phyloP scores from a whole-genome alignment of 257 asterid genomes.

The Leptodermis oblonga region DNA sequence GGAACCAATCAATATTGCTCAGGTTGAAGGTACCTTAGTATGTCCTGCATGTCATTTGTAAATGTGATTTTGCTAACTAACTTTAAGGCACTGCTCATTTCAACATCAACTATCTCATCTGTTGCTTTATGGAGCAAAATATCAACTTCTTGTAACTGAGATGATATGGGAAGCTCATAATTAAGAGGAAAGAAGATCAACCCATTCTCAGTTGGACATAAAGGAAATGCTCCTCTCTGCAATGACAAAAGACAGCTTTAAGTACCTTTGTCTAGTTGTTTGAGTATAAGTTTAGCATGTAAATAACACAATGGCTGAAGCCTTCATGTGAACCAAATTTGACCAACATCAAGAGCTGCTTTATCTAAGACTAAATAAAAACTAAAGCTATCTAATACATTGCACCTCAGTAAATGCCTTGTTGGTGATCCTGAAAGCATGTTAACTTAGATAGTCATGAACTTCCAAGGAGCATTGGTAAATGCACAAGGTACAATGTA shows the following conservation, averaged over 20 bases:
- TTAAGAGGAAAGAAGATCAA: conserved; percentile 76
- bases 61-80: conserved; percentile 40
- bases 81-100: conserved; percentile 58
- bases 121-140: conserved; percentile 93
- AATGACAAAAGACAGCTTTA: conserved; percentile 20
- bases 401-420: neutral
- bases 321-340: neutral
- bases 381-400: neutral
- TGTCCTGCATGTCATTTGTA: conserved; percentile 63
- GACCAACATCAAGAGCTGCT: neutral
- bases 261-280: neutral
- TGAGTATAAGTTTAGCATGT: neutral
- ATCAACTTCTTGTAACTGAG: conserved; percentile 78
- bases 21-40: conserved; percentile 54
- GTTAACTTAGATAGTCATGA: neutral
- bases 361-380: neutral
- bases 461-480: neutral
- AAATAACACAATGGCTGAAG: neutral
- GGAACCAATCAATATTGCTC: neutral
- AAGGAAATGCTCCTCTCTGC: conserved; percentile 98
- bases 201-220: conserved; percentile 68
- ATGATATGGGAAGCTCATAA: conserved; percentile 55
- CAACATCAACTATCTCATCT: conserved; percentile 80
- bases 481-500: neutral
- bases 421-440: neutral